Evolutionary conservation across 495 filamentous ascomycete genomes (phyloP).

Genomic region (Xylaria telfairii): DNA sequence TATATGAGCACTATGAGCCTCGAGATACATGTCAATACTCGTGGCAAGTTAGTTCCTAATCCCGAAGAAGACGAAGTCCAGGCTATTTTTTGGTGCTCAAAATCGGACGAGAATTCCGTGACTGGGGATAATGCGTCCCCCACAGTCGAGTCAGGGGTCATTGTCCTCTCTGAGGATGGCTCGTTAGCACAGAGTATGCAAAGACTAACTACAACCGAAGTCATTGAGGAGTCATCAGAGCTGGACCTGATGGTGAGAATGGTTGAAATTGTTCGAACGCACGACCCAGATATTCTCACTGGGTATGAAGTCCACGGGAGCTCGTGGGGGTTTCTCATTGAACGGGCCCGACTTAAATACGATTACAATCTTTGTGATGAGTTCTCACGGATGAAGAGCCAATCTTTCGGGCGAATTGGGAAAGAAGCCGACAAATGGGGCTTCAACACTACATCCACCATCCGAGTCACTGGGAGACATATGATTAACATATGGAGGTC

Average conservation of each 20-base stretch:
- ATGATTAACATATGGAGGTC: conserved; percentile 98
- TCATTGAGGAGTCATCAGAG: conserved; percentile 79
- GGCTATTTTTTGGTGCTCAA: conserved; percentile 89
- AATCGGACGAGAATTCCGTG: conserved; percentile 68
- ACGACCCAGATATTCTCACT: conserved; percentile 92
- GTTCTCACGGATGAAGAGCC: conserved; percentile 82
- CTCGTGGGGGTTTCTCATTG: conserved; percentile 95
- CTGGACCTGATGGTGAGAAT: conserved; percentile 82
- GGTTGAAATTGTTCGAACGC: conserved; percentile 80
- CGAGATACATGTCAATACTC: conserved; percentile 92
- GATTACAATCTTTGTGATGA: conserved; percentile 91
- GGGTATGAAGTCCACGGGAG: conserved; percentile 93
- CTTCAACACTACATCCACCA: conserved; percentile 86
- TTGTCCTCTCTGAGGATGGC: conserved; percentile 66
- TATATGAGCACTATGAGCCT: conserved; percentile 98
- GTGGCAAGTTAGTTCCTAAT: conserved; percentile 79
- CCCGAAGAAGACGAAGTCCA: conserved; percentile 90
- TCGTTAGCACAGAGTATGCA: conserved; percentile 56
- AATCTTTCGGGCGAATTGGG: conserved; percentile 80
- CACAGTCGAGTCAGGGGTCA: conserved; percentile 59
- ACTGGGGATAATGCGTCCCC: conserved; percentile 46
- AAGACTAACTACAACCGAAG: conserved; percentile 58
- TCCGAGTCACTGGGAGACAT: conserved; percentile 88
- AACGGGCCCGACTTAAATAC: conserved; percentile 83
- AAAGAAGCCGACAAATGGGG: conserved; percentile 91